Percentiles rank a stretch among this genome's conserved stretches.
phyloP scores from a whole-genome alignment of 805 yeast species.

The Yamadazyma akitaensis region DNA sequence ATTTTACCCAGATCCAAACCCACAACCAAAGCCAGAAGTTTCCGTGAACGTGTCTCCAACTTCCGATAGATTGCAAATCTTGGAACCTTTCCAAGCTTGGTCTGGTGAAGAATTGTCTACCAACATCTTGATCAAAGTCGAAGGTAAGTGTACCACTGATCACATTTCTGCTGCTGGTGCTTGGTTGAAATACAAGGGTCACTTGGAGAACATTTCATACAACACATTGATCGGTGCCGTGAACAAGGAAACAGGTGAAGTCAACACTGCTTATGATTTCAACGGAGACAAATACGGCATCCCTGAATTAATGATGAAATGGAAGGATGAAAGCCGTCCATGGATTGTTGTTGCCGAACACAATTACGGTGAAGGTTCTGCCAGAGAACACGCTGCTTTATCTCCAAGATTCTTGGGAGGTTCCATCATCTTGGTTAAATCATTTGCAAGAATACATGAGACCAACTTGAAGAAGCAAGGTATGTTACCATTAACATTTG shows the following conservation, averaged over 20 bases:
- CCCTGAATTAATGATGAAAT: slow-evolving; percentile 95
- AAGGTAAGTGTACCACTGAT: slow-evolving; percentile 98
- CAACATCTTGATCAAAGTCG: slow-evolving; percentile 80
- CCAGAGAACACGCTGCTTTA: slow-evolving; percentile 97
- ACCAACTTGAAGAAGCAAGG: slow-evolving; percentile 98
- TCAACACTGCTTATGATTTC: slow-evolving; percentile 82
- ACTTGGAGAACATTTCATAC: slow-evolving; percentile 89
- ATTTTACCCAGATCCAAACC: slow-evolving; percentile 72
- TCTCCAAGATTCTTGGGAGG: slow-evolving; percentile 96
- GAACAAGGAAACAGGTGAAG: slow-evolving; percentile 95
- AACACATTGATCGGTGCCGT: slow-evolving; percentile 97
- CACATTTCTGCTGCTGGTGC: slow-evolving; percentile 99
- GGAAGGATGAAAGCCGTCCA: slow-evolving; percentile 81
- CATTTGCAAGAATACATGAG: slow-evolving; percentile 98
- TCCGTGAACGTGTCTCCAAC: slow-evolving; percentile 71
- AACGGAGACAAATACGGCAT: slow-evolving; percentile 76
- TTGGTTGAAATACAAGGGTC: slow-evolving; percentile 98
- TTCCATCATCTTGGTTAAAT: slow-evolving; percentile 79
- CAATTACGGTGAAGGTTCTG: slow-evolving; percentile 98
- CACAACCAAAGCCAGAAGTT: slow-evolving; percentile 59
- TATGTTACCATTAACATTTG: slow-evolving; percentile 91
- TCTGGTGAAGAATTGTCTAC: slow-evolving; percentile 77
- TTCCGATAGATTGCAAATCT: slow-evolving; percentile 87
- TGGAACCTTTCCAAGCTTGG: slow-evolving; percentile 89
- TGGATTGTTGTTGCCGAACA: slow-evolving; percentile 98